Percentiles rank a stretch among this genome's conserved stretches.
These are phyloP conservation scores for Sugiyamaella pinicola DNA, from an alignment of 1,139 yeast species.

Conservation along the genomic window DNA sequence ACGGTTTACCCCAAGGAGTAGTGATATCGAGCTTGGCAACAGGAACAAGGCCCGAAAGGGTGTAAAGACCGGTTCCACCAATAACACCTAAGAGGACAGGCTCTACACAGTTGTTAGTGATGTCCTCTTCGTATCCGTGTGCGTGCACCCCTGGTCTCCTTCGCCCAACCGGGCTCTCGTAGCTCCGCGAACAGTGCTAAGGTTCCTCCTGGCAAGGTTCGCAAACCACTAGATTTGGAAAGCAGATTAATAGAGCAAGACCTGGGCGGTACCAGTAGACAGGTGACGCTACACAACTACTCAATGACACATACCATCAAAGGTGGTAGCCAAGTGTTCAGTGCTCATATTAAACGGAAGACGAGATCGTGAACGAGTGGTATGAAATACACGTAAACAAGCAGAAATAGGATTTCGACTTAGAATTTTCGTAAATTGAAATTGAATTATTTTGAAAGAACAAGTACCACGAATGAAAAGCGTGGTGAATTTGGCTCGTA, in stretches of 20 bases:
- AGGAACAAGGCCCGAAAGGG: constrained; percentile 76
- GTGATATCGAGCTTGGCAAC: constrained; percentile 78
- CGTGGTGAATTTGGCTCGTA: too few species aligned
- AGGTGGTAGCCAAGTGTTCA: constrained; percentile 26
- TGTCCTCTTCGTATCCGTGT: too few species aligned
- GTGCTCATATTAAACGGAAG: constrained; percentile 5
- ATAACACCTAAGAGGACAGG: constrained; percentile 82
- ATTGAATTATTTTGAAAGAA: not conserved
- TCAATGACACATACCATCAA: constrained; percentile 27
- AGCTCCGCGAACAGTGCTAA: too few species aligned
- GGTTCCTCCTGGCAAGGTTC: too few species aligned
- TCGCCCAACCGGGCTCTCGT: too few species aligned
- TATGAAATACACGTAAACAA: too few species aligned
- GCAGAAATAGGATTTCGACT: too few species aligned
- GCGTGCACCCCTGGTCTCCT: too few species aligned
- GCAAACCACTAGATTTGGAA: too few species aligned
- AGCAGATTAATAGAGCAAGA: too few species aligned
- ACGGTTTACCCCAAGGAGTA: constrained; percentile 98
- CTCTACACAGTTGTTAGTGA: constrained; percentile 39
- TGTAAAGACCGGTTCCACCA: constrained; percentile 98
- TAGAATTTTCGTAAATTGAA: not conserved
- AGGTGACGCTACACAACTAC: not conserved
- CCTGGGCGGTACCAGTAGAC: not conserved
- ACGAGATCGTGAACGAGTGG: not conserved
- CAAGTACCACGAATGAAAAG: not conserved